A percentile compares a stretch with the other conserved stretches of the same genome.
Evolutionary conservation across 2,329 filamentous ascomycete species (phyloP).

Genomic region (Ophiocordyceps robertsii): DNA sequence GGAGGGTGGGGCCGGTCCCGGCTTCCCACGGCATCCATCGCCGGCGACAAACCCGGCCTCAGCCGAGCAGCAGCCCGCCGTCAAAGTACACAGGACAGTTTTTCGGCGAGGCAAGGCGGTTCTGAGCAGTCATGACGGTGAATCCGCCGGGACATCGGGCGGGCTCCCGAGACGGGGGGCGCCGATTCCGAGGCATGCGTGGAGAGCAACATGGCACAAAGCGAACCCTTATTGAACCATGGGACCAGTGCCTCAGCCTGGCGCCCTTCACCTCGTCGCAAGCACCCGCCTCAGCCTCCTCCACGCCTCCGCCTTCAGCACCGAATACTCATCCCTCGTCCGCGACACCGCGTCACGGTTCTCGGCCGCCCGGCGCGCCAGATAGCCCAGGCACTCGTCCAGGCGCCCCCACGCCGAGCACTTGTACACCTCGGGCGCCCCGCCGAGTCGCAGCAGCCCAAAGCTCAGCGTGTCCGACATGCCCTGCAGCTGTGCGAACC

Average conservation of each 20-base stretch:
- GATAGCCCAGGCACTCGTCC: conserved; percentile 23
- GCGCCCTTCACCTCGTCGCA: not conserved
- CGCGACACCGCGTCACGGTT: conserved; percentile 22
- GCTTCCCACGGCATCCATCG: not conserved
- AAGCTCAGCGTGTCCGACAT: conserved; percentile 45
- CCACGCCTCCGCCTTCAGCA: conserved; percentile 15
- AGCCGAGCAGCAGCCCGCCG: not conserved
- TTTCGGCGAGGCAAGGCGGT: not conserved
- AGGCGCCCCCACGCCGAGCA: conserved; percentile 26
- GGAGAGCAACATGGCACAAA: too few relatives aligned
- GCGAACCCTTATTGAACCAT: too few relatives aligned
- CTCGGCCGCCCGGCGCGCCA: conserved; percentile 22
- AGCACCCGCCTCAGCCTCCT: conserved; percentile 14
- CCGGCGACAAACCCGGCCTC: not conserved
- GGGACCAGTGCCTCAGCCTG: not conserved
- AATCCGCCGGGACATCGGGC: too few relatives aligned
- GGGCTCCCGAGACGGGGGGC: too few relatives aligned
- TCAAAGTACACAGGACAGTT: not conserved
- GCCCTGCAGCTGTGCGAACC: conserved; percentile 40
- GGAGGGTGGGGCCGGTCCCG: too few relatives aligned
- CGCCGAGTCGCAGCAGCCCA: conserved; percentile 25
- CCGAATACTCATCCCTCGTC: conserved; percentile 15
- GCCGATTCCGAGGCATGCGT: too few relatives aligned
- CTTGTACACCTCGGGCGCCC: conserved; percentile 22
- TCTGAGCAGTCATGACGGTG: too few relatives aligned